Evolutionary conservation across 2,329 filamentous ascomycete species (phyloP).

Genomic region (Fusarium algeriense): DNA sequence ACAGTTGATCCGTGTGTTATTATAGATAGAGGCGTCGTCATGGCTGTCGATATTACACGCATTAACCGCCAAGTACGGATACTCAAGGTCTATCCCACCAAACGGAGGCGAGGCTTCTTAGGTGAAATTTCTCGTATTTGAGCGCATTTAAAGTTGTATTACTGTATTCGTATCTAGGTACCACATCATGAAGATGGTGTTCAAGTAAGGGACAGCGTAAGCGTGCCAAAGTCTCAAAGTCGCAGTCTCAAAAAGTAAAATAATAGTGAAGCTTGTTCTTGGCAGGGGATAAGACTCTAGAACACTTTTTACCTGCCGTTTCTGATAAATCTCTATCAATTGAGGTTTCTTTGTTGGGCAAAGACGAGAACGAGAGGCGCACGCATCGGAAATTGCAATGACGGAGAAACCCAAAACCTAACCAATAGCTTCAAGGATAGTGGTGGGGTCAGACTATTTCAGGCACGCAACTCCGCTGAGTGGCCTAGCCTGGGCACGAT

Average conservation of each 20-base stretch:
- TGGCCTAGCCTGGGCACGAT: constrained; percentile 6
- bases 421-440: constrained; percentile 20
- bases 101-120: not conserved
- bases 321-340: constrained; percentile 15
- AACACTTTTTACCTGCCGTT: constrained; percentile 22
- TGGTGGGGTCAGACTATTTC: constrained; percentile 10
- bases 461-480: constrained; percentile 36
- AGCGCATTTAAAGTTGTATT: constrained; percentile 17
- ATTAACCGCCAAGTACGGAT: constrained; percentile 13
- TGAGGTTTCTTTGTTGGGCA: constrained; percentile 1
- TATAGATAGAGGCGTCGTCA: constrained; percentile 20
- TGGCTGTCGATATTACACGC: constrained; percentile 13
- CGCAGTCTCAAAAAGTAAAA: not conserved
- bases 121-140: constrained; percentile 22
- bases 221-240: constrained; percentile 1
- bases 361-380: not conserved
- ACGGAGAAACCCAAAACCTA: constrained; percentile 31
- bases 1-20: constrained; percentile 15
- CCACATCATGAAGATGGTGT: not conserved
- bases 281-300: constrained; percentile 15
- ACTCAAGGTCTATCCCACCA: not conserved
- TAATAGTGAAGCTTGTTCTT: constrained; percentile 5
- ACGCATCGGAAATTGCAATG: constrained; percentile 43
- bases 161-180: not conserved
- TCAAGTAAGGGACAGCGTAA: not conserved